A percentile compares a stretch with the other conserved stretches of the same genome.
Evolutionary conservation across 164 flowering plant species (phyloP).

Genomic region (Platanus orientalis): DNA sequence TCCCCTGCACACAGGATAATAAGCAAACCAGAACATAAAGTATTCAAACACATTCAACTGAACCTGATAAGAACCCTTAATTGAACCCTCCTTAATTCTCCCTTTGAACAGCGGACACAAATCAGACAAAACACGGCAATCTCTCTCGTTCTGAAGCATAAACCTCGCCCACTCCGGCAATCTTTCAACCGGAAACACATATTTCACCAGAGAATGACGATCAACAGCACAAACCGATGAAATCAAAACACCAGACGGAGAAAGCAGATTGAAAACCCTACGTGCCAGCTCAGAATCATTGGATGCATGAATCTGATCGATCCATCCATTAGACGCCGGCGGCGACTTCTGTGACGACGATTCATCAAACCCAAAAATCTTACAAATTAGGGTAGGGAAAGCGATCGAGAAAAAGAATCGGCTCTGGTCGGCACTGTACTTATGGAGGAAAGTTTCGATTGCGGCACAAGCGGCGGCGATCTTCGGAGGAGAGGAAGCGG

Average conservation of each 20-base stretch:
- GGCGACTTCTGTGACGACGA: conserved; percentile 19
- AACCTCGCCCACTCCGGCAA: conserved; percentile 74
- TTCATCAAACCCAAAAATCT: conserved; percentile 67
- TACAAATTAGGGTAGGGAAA: conserved; percentile 73
- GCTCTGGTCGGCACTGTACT: conserved; percentile 58
- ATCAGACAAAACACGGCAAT: conserved; percentile 41
- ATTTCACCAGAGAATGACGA: conserved; percentile 56
- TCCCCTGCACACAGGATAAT: conserved; percentile 77
- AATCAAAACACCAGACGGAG: conserved; percentile 56
- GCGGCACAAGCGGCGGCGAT: conserved; percentile 55
- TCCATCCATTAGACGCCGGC: conserved; percentile 46
- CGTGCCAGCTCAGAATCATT: conserved; percentile 30
- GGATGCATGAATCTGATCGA: conserved; percentile 36
- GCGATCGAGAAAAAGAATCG: conserved; percentile 74
- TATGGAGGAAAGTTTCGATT: conserved; percentile 54
- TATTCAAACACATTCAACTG: conserved; percentile 82
- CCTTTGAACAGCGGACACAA: conserved; percentile 56
- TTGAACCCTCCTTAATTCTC: conserved; percentile 42
- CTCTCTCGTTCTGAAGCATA: conserved; percentile 40
- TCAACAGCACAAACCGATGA: conserved; percentile 57
- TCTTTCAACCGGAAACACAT: conserved; percentile 71
- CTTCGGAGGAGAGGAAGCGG: conserved; percentile 48
- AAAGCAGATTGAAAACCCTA: conserved; percentile 48
- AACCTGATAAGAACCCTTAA: conserved; percentile 44
- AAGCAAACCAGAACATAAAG: conserved; percentile 88